Conservation (phyloP, 352 stramenopile species). For the Phytophthora pluvialis region DNA sequence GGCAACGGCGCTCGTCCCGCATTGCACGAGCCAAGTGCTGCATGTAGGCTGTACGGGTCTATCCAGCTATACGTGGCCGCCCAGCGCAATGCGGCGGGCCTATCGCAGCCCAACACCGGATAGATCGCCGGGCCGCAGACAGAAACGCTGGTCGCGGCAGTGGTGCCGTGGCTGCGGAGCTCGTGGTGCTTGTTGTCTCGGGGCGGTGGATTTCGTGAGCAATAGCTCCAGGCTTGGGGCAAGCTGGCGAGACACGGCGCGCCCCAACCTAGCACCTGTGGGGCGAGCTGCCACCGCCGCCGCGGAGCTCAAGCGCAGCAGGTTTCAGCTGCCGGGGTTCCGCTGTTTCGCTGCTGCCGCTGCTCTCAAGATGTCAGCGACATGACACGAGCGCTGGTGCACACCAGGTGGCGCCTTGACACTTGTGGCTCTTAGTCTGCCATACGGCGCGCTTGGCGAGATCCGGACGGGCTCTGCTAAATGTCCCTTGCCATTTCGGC, state of each 20-base stretch:
- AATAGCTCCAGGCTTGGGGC: conserved; percentile 12
- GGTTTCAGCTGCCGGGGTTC: conserved; percentile 6
- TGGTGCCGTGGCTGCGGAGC: neutral
- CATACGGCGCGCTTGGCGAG: conserved; percentile 22
- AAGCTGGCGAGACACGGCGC: conserved; percentile 24
- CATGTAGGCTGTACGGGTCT: conserved; percentile 12
- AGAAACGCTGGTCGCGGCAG: conserved; percentile 21
- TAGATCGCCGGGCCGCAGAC: conserved; percentile 27
- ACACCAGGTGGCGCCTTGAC: conserved; percentile 36
- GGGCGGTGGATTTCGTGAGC: conserved; percentile 18
- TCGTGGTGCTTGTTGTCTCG: neutral
- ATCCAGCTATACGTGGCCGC: conserved; percentile 29
- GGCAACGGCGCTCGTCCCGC: conserved; percentile 6
- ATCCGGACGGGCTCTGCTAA: conserved; percentile 40
- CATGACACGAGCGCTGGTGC: conserved; percentile 35
- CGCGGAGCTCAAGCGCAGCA: conserved; percentile 10
- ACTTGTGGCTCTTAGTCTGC: conserved; percentile 33
- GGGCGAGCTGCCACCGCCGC: conserved; percentile 1
- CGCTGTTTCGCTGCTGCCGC: conserved; percentile 21
- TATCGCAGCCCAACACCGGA: conserved; percentile 32
- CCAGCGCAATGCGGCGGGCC: conserved; percentile 11
- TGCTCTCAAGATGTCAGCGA: conserved; percentile 40
- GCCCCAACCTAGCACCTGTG: conserved; percentile 19
- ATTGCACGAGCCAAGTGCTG: conserved; percentile 7
- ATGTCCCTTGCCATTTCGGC: conserved; percentile 38